phyloP scores from a whole-genome alignment of 768 basidiomycete species.

The Hypholoma fasciculare region DNA sequence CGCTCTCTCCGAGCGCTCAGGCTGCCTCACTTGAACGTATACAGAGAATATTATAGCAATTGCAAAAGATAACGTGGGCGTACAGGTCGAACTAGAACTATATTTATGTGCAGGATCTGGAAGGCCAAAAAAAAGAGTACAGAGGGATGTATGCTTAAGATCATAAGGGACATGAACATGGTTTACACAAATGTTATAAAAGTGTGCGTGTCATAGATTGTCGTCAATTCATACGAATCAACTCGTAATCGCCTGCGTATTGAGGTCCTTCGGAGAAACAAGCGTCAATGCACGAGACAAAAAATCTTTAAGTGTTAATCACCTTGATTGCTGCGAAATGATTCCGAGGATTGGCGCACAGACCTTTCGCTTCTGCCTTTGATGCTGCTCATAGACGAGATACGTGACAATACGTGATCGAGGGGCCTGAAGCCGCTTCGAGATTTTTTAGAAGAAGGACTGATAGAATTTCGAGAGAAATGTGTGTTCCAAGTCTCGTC shows the following conservation, averaged over 20 bases:
- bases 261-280: background rate
- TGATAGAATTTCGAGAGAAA: background rate
- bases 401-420: background rate
- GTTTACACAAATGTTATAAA: too few relatives aligned
- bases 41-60: too few relatives aligned
- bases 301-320: background rate
- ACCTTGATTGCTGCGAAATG: background rate
- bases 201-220: too few relatives aligned
- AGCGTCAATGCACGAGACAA: background rate
- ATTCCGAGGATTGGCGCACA: background rate
- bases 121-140: too few relatives aligned
- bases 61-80: too few relatives aligned
- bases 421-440: background rate
- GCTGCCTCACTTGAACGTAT: too few relatives aligned
- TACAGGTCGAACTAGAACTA: too few relatives aligned
- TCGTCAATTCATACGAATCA: background rate
- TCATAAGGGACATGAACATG: too few relatives aligned
- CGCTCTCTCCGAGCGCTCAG: too few relatives aligned
- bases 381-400: conserved; percentile 2
- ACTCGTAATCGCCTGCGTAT: background rate
- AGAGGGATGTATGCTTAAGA: too few relatives aligned
- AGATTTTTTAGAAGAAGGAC: background rate
- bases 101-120: too few relatives aligned
- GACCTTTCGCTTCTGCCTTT: background rate
- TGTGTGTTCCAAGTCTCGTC: background rate